Conservation (phyloP, 345 rosid species). For the Gossypium ekmanianum region DNA sequence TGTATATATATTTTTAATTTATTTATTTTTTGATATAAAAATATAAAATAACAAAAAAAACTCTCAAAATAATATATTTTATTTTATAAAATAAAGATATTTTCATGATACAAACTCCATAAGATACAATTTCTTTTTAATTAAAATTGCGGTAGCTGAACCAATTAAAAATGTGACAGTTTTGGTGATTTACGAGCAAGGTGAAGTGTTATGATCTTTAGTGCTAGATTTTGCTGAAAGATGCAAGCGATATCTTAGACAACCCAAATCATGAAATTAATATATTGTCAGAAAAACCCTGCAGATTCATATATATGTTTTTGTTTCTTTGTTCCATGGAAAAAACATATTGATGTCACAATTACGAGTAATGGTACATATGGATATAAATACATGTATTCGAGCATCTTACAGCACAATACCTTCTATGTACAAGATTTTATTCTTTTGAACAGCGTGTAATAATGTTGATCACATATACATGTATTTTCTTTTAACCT, state of each 20-base stretch:
- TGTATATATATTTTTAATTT: too few species aligned
- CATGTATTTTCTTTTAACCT: background rate
- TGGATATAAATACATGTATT: too few species aligned
- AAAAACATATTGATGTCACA: slow-evolving; percentile 6
- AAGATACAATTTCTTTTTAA: too few species aligned
- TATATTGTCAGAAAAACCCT: background rate
- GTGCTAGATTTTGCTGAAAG: slow-evolving; percentile 14
- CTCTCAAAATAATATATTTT: too few species aligned
- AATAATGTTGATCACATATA: background rate
- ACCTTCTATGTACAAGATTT: slow-evolving; percentile 6
- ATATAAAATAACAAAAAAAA: too few species aligned
- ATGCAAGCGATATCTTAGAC: background rate
- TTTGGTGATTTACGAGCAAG: background rate
- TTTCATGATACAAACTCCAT: too few species aligned
- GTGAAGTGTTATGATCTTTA: background rate
- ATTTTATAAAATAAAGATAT: too few species aligned
- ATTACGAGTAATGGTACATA: background rate
- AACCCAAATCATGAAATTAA: background rate
- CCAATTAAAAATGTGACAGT: too few species aligned
- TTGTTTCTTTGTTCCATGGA: background rate
- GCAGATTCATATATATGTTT: background rate
- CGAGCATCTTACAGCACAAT: slow-evolving; percentile 19
- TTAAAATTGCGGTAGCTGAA: too few species aligned
- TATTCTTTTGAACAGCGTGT: background rate
- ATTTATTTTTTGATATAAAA: too few species aligned